A percentile compares a stretch with the other conserved stretches of the same genome.
Conservation (phyloP, 2,329 filamentous ascomycete genomes). For the Pezicula radicicola region DNA sequence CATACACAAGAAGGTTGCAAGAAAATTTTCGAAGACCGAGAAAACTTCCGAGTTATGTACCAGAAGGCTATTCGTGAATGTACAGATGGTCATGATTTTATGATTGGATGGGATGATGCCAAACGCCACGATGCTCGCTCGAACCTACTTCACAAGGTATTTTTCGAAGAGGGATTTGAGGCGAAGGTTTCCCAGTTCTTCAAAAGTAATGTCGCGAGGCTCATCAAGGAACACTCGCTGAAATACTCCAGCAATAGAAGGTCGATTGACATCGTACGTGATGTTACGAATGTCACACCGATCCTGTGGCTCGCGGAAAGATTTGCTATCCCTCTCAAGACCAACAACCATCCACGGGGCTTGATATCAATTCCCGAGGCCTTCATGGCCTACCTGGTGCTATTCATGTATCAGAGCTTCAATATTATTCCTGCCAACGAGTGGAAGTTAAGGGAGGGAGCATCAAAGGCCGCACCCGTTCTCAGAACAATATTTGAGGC, state of each 20-base stretch:
- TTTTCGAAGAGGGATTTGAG: slow-evolving; percentile 41
- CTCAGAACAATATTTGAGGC: slow-evolving; percentile 38
- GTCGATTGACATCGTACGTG: slow-evolving; percentile 54
- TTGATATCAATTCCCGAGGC: slow-evolving; percentile 42
- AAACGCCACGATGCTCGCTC: slow-evolving; percentile 38
- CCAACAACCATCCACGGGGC: slow-evolving; percentile 55
- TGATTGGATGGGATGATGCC: slow-evolving; percentile 42
- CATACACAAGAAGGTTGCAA: slow-evolving; percentile 48
- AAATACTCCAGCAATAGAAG: slow-evolving; percentile 37
- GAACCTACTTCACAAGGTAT: slow-evolving; percentile 40
- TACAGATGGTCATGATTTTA: slow-evolving; percentile 43
- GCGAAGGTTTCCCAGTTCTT: slow-evolving; percentile 40
- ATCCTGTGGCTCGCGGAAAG: slow-evolving; percentile 45
- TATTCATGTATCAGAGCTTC: slow-evolving; percentile 50
- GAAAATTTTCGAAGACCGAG: slow-evolving; percentile 44
- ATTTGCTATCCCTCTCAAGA: slow-evolving; percentile 66
- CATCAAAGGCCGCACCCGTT: slow-evolving; percentile 34
- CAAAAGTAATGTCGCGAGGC: slow-evolving; percentile 35
- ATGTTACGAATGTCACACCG: slow-evolving; percentile 64
- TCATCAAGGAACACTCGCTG: slow-evolving; percentile 44
- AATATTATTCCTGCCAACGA: slow-evolving; percentile 47
- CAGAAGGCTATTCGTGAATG: slow-evolving; percentile 37
- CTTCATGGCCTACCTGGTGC: slow-evolving; percentile 40
- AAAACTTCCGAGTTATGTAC: slow-evolving; percentile 46
- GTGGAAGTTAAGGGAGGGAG: slow-evolving; percentile 44